Conservation (phyloP, 2,329 filamentous ascomycete genomes). For the Fusarium abutilonis region DNA sequence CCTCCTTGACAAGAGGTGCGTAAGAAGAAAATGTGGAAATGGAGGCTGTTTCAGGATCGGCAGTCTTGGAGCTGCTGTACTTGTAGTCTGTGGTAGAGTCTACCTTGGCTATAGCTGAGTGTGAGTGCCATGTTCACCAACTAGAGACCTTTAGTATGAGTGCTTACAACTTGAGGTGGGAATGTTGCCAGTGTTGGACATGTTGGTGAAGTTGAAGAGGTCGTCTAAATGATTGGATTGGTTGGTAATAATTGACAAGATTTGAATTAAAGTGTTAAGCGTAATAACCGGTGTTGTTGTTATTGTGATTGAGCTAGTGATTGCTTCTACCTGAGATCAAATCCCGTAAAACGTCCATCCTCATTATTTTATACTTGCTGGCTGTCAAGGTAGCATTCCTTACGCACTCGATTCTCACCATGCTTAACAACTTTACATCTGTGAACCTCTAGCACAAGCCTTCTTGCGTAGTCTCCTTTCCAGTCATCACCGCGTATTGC, state of each 20-base stretch:
- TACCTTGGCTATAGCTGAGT: slow-evolving; percentile 15
- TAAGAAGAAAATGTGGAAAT: slow-evolving; percentile 42
- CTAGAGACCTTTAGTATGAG: background rate
- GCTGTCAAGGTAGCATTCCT: background rate
- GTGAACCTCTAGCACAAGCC: background rate
- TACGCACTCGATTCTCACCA: background rate
- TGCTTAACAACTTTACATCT: background rate
- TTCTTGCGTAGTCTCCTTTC: slow-evolving; percentile 23
- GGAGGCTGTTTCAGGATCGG: slow-evolving; percentile 43
- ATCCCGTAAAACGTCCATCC: slow-evolving; percentile 10
- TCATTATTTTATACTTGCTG: slow-evolving; percentile 38
- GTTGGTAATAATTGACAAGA: slow-evolving; percentile 3
- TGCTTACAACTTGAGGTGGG: slow-evolving; percentile 33
- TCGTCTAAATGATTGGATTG: background rate
- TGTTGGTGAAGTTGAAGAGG: slow-evolving; percentile 9
- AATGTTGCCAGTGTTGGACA: slow-evolving; percentile 25
- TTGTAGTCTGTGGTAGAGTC: slow-evolving; percentile 17
- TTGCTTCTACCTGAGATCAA: slow-evolving; percentile 23
- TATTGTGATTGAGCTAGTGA: background rate
- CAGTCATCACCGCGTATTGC: slow-evolving; percentile 20
- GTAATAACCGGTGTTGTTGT: slow-evolving; percentile 2
- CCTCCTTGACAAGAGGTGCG: slow-evolving; percentile 39
- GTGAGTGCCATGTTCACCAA: slow-evolving; percentile 9
- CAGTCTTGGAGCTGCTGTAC: slow-evolving; percentile 19
- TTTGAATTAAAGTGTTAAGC: slow-evolving; percentile 6